Base-by-base conservation (phyloP, 306 rosid genomes). In the Cucurbita moschata region DNA sequence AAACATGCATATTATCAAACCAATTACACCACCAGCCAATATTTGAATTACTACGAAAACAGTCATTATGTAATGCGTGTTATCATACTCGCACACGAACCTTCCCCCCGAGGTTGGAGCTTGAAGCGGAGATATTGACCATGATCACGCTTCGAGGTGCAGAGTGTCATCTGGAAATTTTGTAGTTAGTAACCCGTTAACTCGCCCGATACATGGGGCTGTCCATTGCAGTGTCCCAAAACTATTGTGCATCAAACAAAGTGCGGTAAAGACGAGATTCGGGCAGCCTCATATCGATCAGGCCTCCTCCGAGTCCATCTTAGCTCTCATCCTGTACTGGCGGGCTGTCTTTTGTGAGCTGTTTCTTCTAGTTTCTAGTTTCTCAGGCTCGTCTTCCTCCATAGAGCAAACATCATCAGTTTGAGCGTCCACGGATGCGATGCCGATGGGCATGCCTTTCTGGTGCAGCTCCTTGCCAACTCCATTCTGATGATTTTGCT, bases 341-440 rank as follows among this genome's bases (percentile, higher is more conserved):
- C 96, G 97, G 72, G 83, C 82, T 7, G 62, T 26, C 83, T 62
- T 89, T 72, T 80, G 95, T 0, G 69, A 79, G 74, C 81, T 75
- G 79, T 78, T 83, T 59, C 70, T 86, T 35, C 49, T 61, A 58
- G 44, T 85, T 40, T 43, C 85, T 46, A 23, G 51, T 16, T 52
- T 77, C 63, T 84, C 87, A 10, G 79, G 80, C 79, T 85, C 95
- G 76, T 94, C 97, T 84, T 89, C 99, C 55, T 94, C 99, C 97
- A 94, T 94, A 55, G 91, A 94, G 84, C 87, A 89, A 65, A 80
- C 81, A 1, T 84, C 92, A 81, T 75, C 81, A 38, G 79, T 83
- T 74, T 82, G 90, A 18, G 73, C 37, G 3, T 81, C 89, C 19
- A 44, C 90, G 1, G 71, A 84, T 19, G 87, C 92, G 53, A 91